Evolutionary conservation across 495 filamentous ascomycete genomes (phyloP).

Genomic region (Aspergillus panamensis): DNA sequence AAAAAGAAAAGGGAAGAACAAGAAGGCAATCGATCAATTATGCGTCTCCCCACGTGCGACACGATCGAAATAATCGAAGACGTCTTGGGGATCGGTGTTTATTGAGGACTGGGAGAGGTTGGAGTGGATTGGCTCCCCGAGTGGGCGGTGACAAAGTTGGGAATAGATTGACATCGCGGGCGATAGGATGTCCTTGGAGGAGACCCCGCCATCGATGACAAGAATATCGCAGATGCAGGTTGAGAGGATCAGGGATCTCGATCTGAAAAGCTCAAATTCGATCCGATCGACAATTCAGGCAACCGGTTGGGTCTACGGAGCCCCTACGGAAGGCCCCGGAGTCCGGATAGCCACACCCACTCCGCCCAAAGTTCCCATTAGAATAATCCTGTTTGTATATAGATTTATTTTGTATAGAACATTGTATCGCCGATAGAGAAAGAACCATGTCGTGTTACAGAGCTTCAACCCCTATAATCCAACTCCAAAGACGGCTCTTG

Average conservation of each 20-base stretch:
- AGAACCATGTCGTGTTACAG: conserved; percentile 15
- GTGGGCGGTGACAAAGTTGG: conserved; percentile 31
- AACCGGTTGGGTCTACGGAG: too few relatives aligned
- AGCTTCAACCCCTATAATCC: conserved; percentile 15
- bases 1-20: neutral
- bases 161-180: conserved; percentile 5
- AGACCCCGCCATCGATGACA: neutral
- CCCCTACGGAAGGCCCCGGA: too few relatives aligned
- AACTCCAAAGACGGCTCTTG: conserved; percentile 6
- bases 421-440: neutral
- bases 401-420: conserved; percentile 13
- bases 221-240: neutral
- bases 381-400: conserved; percentile 4
- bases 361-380: too few relatives aligned
- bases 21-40: conserved; percentile 13
- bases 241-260: neutral
- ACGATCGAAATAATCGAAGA: neutral
- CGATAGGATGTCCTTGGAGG: neutral
- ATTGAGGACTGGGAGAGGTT: neutral
- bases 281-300: neutral
- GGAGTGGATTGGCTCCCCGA: conserved; percentile 12
- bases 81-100: neutral
- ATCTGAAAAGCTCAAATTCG: neutral
- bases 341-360: too few relatives aligned
- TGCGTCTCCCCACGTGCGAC: conserved; percentile 19